Percentiles rank a stretch among this genome's conserved stretches.
phyloP scores from a whole-genome alignment of 768 basidiomycete genomes.

The Suillus decipiens region DNA sequence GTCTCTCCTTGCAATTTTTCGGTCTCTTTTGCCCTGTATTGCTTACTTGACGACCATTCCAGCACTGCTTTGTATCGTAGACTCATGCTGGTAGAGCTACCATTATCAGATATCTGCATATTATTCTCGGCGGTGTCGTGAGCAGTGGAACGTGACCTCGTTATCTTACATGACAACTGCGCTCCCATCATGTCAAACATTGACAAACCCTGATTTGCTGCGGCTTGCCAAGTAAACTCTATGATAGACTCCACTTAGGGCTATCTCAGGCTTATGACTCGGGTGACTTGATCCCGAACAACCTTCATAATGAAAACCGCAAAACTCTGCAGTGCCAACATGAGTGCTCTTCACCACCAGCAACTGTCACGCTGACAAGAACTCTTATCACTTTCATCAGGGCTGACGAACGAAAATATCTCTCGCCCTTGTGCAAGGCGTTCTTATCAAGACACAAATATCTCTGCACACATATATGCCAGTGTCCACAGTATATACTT shows the following conservation, averaged over 20 bases:
- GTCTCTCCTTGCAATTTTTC: constrained; percentile 22
- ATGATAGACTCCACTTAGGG: too few relatives aligned
- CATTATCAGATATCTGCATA: constrained; percentile 7
- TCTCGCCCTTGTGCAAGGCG: background rate
- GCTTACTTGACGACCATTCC: constrained; percentile 18
- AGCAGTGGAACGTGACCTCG: background rate
- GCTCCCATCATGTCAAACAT: background rate
- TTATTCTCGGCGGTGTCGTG: background rate
- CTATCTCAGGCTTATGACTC: too few relatives aligned
- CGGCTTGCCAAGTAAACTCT: background rate
- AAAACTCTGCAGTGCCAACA: background rate
- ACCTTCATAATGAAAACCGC: background rate
- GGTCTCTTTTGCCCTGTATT: constrained; percentile 24
- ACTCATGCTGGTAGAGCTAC: constrained; percentile 8
- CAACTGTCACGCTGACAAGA: background rate
- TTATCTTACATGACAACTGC: background rate
- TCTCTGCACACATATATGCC: background rate
- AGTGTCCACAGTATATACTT: constrained; percentile 1
- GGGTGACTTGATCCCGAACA: too few relatives aligned
- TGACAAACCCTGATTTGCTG: background rate
- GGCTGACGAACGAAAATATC: background rate
- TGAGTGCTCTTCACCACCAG: background rate
- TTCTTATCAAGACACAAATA: constrained; percentile 5
- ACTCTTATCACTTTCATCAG: background rate
- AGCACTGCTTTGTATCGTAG: constrained; percentile 32